Percentiles rank a stretch among this genome's conserved stretches.
phyloP scores from a whole-genome alignment of 2,329 filamentous ascomycete species.

The Cercospora berteroae region DNA sequence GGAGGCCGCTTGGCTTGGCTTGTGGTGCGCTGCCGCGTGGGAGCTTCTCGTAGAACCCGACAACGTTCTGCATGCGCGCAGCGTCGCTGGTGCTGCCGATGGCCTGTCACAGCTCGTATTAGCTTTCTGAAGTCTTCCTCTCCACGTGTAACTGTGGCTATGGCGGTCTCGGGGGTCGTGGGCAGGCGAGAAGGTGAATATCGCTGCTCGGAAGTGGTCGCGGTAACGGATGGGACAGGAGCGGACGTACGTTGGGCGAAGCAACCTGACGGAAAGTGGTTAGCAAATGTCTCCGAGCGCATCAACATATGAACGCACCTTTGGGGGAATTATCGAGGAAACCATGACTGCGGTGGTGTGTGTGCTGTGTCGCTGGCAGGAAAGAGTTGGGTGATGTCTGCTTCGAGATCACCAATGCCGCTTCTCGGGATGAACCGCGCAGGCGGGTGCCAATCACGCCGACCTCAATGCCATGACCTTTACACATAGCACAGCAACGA shows the following conservation, averaged over 20 bases:
- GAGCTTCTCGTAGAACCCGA: conserved; percentile 98
- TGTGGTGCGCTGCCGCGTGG: conserved; percentile 88
- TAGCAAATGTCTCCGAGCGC: conserved; percentile 34
- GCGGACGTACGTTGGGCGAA: conserved; percentile 72
- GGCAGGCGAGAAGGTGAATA: not conserved
- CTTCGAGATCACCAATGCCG: conserved; percentile 17
- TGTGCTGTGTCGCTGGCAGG: conserved; percentile 23
- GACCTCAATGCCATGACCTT: conserved; percentile 18
- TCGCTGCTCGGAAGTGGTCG: conserved; percentile 6
- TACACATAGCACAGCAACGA: conserved; percentile 8
- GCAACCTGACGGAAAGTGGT: conserved; percentile 59
- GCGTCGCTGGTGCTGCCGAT: conserved; percentile 95
- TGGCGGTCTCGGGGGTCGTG: not conserved
- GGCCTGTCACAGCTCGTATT: conserved; percentile 59
- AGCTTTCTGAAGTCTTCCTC: conserved; percentile 16
- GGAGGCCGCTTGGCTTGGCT: conserved; percentile 73
- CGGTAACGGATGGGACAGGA: conserved; percentile 1
- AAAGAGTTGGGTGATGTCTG: conserved; percentile 12
- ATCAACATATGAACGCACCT: conserved; percentile 62
- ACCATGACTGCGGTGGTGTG: conserved; percentile 37
- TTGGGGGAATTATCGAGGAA: conserved; percentile 97
- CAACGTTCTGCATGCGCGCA: conserved; percentile 94
- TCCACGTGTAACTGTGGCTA: not conserved
- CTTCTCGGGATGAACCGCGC: not conserved
- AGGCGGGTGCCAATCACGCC: conserved; percentile 5